Base-by-base conservation (phyloP, 2,329 filamentous ascomycete genomes). In the Fonsecaea nubica region DNA sequence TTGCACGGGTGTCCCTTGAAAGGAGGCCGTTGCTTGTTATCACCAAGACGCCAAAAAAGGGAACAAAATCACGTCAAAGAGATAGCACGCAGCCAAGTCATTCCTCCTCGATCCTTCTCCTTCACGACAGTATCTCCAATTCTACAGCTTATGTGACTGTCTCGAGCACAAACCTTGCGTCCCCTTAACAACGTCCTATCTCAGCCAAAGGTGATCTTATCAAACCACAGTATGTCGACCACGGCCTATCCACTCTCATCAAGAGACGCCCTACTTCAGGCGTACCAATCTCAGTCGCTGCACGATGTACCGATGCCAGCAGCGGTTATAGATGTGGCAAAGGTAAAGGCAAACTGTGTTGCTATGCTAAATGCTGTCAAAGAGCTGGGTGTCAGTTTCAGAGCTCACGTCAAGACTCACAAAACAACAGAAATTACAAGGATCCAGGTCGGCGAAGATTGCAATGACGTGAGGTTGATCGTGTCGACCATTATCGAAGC, bases 331-430 rank as follows among this genome's bases (percentile, higher is more conserved):
- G 90, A 94, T 75, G 76, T 87, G 10, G 86, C 87, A 3, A 87
- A 89, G 50, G 79, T 92, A 30, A 81, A 85, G 62, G 80, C 83
- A 57, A 92, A 94, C 74, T 94, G 91, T 77, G 78, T 82, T 67
- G 82, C 86, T 40, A 93, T 95, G 90, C 84, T 92, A 6, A 81
- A 87, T 12, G 86, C 90, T 0, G 84, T 85, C 13, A 76, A 83
- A 48, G 78, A 79, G 58, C 78, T 93, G 13, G 81, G 83, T 0
- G 81, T 93, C 30, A 84, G 83, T 6, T 94, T 92, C 81, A 83
- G 92, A 65, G 89, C 90, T 1, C 92, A 95, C 76, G 87, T 94
- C 66, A 95, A 95, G 79, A 93, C 90, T 25, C 92, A 95, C 77
- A 95, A 95, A 81, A 92, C 90, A 0, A 80, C 81, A 5, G 86